phyloP scores from a whole-genome alignment of 164 flowering plant species.

The Santalum album region DNA sequence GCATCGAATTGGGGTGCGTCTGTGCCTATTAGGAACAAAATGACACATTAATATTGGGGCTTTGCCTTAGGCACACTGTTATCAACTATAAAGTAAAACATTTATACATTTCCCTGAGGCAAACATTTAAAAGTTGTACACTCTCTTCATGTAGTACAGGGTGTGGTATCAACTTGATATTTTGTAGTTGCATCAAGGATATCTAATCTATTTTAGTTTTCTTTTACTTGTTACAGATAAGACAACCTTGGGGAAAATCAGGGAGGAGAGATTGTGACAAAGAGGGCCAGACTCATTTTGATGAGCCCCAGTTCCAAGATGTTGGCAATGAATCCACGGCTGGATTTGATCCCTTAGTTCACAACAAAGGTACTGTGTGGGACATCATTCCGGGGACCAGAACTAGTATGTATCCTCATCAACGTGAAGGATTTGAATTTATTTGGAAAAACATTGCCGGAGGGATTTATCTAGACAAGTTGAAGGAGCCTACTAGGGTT shows the following conservation, averaged over 20 bases:
- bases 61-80: too few species aligned
- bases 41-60: too few species aligned
- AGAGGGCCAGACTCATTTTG: conserved; percentile 7
- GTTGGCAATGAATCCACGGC: conserved; percentile 5
- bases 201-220: background rate
- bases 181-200: background rate
- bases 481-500: conserved; percentile 10
- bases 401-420: conserved; percentile 44
- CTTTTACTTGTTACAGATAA: conserved; percentile 20
- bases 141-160: too few species aligned
- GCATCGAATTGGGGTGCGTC: too few species aligned
- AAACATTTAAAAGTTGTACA: too few species aligned
- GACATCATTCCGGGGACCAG: conserved; percentile 38
- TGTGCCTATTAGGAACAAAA: too few species aligned
- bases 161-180: too few species aligned
- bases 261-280: conserved; percentile 6
- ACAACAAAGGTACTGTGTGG: conserved; percentile 48
- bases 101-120: too few species aligned
- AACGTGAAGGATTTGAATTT: conserved; percentile 72
- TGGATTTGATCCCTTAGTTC: conserved; percentile 9
- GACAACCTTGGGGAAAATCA: conserved; percentile 13
- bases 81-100: too few species aligned
- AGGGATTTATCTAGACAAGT: conserved; percentile 33
- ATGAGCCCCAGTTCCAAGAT: conserved; percentile 15
- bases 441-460: conserved; percentile 78